Conservation (phyloP, 257 asterid genomes). For the Dorcoceras hygrometricum region DNA sequence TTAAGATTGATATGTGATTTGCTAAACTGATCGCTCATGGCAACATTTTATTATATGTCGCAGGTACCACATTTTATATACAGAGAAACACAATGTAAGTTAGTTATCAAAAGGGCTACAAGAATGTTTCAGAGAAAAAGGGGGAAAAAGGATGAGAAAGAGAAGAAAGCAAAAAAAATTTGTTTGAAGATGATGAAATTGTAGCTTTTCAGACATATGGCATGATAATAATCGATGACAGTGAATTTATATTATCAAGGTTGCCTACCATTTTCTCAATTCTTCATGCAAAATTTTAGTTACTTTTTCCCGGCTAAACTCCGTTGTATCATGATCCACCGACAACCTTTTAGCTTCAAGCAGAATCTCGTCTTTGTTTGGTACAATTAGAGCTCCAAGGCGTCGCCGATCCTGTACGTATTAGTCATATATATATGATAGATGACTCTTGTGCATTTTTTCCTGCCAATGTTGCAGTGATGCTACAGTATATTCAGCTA, state of each 20-base stretch:
- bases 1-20: not conserved
- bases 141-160: too few relatives aligned
- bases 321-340: constrained; percentile 52
- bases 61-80: not conserved
- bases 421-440: constrained; percentile 10
- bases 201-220: not conserved
- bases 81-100: not conserved
- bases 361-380: constrained; percentile 70
- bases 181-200: not conserved
- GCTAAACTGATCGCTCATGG: not conserved
- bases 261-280: constrained; percentile 63
- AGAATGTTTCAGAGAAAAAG: not conserved
- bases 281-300: constrained; percentile 54
- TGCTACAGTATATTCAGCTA: not conserved
- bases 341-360: constrained; percentile 59
- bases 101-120: not conserved
- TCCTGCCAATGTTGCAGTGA: not conserved
- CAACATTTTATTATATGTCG: not conserved
- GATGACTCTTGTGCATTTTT: constrained; percentile 1
- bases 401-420: constrained; percentile 78
- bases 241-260: not conserved
- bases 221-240: too few relatives aligned
- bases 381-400: constrained; percentile 83
- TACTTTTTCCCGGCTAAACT: constrained; percentile 56
- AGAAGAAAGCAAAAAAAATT: not conserved